phyloP scores from a whole-genome alignment of 2,329 filamentous ascomycete genomes.

The Calonectria montana region DNA sequence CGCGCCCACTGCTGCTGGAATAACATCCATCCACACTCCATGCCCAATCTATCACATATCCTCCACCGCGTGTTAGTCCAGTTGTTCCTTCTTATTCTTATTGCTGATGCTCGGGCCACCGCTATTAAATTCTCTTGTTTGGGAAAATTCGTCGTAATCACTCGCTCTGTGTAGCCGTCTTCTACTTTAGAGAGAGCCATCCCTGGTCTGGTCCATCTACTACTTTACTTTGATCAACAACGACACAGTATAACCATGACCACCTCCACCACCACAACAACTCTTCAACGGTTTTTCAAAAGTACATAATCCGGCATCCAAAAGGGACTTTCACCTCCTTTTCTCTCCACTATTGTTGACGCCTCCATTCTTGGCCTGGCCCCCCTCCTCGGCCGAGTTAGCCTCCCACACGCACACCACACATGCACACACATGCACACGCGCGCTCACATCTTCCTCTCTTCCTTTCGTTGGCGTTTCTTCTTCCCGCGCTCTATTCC shows the following conservation, averaged over 20 bases:
- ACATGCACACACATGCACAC: neutral
- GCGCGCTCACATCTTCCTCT: constrained; percentile 23
- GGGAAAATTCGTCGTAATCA: constrained; percentile 26
- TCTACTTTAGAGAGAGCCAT: constrained; percentile 1
- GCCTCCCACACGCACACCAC: constrained; percentile 21
- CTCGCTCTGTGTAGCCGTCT: neutral
- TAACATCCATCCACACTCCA: constrained; percentile 39
- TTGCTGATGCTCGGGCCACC: constrained; percentile 25
- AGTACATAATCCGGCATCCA: neutral
- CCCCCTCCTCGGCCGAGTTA: constrained; percentile 13
- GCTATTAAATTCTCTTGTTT: constrained; percentile 29
- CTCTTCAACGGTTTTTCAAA: constrained; percentile 1
- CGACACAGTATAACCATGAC: constrained; percentile 17
- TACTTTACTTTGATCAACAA: neutral
- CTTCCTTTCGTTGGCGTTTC: constrained; percentile 21
- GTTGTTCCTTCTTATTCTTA: constrained; percentile 26
- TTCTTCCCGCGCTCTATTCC: constrained; percentile 25
- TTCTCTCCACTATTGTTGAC: constrained; percentile 12
- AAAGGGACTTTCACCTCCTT: neutral
- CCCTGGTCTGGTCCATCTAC: neutral
- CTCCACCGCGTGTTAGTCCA: constrained; percentile 7
- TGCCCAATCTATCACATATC: constrained; percentile 13
- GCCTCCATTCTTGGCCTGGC: constrained; percentile 10
- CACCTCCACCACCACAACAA: constrained; percentile 3
- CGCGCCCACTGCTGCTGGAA: constrained; percentile 39